Evolutionary conservation across 2,329 filamentous ascomycete genomes (phyloP), one percentile per base, ranked within the genome.

Genomic region (Aphanoascus verrucosus): DNA sequence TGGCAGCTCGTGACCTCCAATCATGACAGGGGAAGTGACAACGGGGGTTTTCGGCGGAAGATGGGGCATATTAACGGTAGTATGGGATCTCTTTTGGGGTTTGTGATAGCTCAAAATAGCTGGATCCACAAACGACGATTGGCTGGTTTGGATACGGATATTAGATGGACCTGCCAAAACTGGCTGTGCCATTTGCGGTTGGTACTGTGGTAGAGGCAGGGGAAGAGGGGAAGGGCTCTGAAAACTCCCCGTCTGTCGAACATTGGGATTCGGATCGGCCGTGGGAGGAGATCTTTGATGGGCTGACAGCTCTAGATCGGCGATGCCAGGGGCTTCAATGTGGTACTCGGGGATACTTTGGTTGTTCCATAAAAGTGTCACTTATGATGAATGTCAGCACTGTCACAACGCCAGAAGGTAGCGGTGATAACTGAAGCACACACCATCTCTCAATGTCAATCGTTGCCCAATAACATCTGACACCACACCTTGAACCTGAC

Each of bases 371-470:
- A 78, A 52, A 54, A 74, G 61, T 46, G 65, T 69, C 59, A 77
- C 68, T 77, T 63, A 37, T 14, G 11, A 52, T 31, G 8, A n/a
- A 17, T n/a, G 40, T 51, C 31, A 51, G 40, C 17, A 68, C 62
- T 58, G 70, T 74, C 34, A 74, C 72, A 74, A 31, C 31, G 32
- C 44, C 35, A 49, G n/a, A 34, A n/a, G 7, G 15, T 9, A 12
- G 23, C 52, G 17, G 14, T n/a, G n/a, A 28, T 19, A 12, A 53
- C 1, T 40, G 19, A 5, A 45, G 47, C n/a, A 50, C 76, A 56
- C 72, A 88, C 86, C 87, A 72, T 93, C 80, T 54, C 78, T 79
- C 50, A 94, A 75, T 31, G 80, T 82, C 58, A 94, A 71, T 56
- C 82, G 83, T 63, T 81, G 78, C 23, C 84, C 82, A 57, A 84